These are phyloP conservation scores for Phytophthora sojae DNA, from an alignment of 352 stramenopile genomes.

Conservation along the genomic window DNA sequence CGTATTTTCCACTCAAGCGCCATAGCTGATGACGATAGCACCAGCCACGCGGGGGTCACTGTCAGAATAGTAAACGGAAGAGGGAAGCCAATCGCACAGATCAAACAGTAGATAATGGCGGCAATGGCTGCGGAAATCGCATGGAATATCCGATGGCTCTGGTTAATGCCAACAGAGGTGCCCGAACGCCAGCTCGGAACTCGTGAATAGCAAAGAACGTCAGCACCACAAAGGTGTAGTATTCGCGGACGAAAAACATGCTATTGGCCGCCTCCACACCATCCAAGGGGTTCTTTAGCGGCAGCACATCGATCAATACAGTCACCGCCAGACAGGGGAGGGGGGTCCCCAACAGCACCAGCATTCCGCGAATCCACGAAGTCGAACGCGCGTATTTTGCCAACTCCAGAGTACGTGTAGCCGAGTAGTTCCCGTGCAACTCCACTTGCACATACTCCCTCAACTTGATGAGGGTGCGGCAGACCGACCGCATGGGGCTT, in stretches of 20 bases:
- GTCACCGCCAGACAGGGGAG: conserved; percentile 29
- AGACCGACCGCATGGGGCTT: no score
- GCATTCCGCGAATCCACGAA: background rate
- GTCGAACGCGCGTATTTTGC: background rate
- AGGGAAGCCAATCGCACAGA: background rate
- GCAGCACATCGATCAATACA: conserved; percentile 23
- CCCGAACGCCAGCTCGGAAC: conserved; percentile 14
- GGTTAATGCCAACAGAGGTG: background rate
- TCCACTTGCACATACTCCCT: background rate
- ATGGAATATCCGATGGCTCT: background rate
- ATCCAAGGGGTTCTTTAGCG: conserved; percentile 13
- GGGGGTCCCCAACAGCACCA: conserved; percentile 1
- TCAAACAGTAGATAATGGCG: background rate
- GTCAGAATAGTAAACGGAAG: background rate
- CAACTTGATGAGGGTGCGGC: background rate
- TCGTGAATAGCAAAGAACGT: conserved; percentile 18
- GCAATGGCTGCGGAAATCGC: background rate
- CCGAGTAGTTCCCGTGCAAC: background rate
- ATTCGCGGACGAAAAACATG: conserved; percentile 30
- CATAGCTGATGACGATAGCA: background rate
- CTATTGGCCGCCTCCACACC: conserved; percentile 15
- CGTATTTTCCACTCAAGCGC: background rate
- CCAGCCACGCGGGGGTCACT: background rate
- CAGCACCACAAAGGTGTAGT: conserved; percentile 20
- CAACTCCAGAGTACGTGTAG: background rate